Conservation (phyloP, 768 basidiomycete species). For the Auricularia sp. region DNA sequence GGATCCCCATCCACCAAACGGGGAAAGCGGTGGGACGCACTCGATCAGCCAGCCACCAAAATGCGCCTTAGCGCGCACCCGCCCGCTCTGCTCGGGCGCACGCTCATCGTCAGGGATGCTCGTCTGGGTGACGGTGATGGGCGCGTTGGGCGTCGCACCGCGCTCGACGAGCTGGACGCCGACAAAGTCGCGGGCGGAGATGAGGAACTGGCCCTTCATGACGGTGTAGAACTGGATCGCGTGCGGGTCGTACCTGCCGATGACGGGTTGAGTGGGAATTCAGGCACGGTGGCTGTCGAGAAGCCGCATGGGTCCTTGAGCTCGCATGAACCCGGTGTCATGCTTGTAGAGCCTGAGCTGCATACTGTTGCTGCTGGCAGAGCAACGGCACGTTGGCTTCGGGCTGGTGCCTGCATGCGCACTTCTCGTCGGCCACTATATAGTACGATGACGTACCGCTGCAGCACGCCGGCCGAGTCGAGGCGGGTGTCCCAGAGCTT, state of each 20-base stretch:
- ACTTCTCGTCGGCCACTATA: too few species aligned
- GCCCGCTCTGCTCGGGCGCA: neutral
- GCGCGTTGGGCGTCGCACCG: neutral
- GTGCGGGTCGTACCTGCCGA: neutral
- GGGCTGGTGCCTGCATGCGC: too few species aligned
- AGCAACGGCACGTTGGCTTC: too few species aligned
- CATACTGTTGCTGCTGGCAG: too few species aligned
- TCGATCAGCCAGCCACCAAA: neutral
- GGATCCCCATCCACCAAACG: neutral
- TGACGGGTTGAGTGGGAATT: neutral
- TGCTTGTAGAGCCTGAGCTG: too few species aligned
- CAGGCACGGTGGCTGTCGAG: neutral
- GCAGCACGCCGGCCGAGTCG: neutral
- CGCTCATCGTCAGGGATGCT: neutral
- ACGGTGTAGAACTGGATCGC: neutral
- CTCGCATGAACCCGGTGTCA: too few species aligned
- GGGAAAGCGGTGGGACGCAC: neutral
- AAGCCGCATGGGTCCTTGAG: too few species aligned
- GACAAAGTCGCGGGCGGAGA: neutral
- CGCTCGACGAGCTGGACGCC: neutral
- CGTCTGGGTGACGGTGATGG: neutral
- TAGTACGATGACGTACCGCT: neutral
- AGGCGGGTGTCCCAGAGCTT: neutral
- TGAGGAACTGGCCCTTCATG: neutral
- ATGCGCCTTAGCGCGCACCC: neutral